A percentile compares a stretch with the other conserved stretches of the same genome.
Conservation (phyloP, 1,284 basidiomycete genomes). For the Apiotrichum laibachii region DNA sequence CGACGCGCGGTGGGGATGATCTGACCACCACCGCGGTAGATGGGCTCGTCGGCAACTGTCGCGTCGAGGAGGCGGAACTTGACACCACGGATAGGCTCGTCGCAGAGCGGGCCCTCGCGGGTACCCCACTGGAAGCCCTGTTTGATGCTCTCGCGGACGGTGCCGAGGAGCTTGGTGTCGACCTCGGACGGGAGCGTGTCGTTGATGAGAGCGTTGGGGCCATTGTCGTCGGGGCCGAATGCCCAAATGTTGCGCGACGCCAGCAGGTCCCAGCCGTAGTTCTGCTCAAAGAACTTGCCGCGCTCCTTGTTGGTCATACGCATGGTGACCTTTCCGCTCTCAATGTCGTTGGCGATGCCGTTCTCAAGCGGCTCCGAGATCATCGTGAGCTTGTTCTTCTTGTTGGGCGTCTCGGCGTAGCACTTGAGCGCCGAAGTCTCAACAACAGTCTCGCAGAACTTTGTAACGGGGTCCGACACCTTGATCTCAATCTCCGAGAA, state of each 20-base stretch:
- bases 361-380: slow-evolving; percentile 93
- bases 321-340: slow-evolving; percentile 85
- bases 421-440: slow-evolving; percentile 98
- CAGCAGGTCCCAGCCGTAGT: slow-evolving; percentile 97
- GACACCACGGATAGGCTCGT: slow-evolving; percentile 98
- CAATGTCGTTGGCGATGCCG: slow-evolving; percentile 91
- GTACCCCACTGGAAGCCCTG: slow-evolving; percentile 99
- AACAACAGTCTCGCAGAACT: slow-evolving; percentile 97
- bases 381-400: slow-evolving; percentile 98
- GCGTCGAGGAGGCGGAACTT: slow-evolving; percentile 96
- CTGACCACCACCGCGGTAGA: slow-evolving; percentile 96
- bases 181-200: slow-evolving; percentile 94
- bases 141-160: slow-evolving; percentile 91
- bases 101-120: slow-evolving; percentile 93
- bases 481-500: slow-evolving; percentile 99
- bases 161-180: slow-evolving; percentile 86
- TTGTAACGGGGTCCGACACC: slow-evolving; percentile 96
- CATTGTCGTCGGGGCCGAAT: slow-evolving; percentile 96
- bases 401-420: slow-evolving; percentile 98
- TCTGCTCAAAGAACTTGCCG: slow-evolving; percentile 89
- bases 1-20: slow-evolving; percentile 92
- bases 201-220: slow-evolving; percentile 89
- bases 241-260: slow-evolving; percentile 99
- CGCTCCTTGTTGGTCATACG: slow-evolving; percentile 89
- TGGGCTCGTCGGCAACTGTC: slow-evolving; percentile 85